A percentile compares a stretch with the other conserved stretches of the same genome.
Conservation (phyloP, 1,284 basidiomycete species). For the Naganishia albida region DNA sequence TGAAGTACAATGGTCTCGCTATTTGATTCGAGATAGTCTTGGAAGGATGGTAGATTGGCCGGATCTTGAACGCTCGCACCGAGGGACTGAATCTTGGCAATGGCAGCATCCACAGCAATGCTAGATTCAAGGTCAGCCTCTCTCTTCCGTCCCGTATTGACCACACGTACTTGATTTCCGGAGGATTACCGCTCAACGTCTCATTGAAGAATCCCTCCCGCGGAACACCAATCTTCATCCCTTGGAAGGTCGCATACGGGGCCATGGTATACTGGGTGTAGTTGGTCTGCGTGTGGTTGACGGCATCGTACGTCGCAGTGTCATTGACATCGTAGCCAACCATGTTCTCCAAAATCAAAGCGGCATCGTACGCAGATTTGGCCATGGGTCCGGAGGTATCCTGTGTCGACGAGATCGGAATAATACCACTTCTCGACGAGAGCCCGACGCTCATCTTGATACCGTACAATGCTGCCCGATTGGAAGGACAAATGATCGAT, state of each 20-base stretch:
- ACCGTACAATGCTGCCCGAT: conserved; percentile 38
- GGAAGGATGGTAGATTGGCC: conserved; percentile 33
- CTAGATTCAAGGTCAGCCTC: not conserved
- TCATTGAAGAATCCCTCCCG: conserved; percentile 34
- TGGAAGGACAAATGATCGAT: conserved; percentile 38
- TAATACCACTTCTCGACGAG: conserved; percentile 36
- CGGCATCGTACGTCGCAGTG: conserved; percentile 28
- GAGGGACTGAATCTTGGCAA: conserved; percentile 32
- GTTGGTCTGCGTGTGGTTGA: conserved; percentile 29
- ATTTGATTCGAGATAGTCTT: conserved; percentile 26
- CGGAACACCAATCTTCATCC: conserved; percentile 34
- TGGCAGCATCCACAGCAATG: conserved; percentile 33
- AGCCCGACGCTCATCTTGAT: conserved; percentile 41
- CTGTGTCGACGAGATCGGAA: conserved; percentile 39
- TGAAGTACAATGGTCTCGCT: conserved; percentile 35
- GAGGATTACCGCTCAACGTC: conserved; percentile 33
- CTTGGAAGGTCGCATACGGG: conserved; percentile 33
- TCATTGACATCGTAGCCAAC: conserved; percentile 34
- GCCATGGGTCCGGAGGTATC: conserved; percentile 44
- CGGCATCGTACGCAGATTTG: conserved; percentile 40
- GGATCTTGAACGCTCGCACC: conserved; percentile 34
- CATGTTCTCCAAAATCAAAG: conserved; percentile 41
- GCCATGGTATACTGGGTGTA: conserved; percentile 36
- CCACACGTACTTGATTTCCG: conserved; percentile 31
- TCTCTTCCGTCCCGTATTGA: not conserved